Percentiles rank a stretch among this genome's conserved stretches.
These are phyloP conservation scores for Leccinum fibrillosum DNA, from an alignment of 768 basidiomycete genomes.

Conservation along the genomic window DNA sequence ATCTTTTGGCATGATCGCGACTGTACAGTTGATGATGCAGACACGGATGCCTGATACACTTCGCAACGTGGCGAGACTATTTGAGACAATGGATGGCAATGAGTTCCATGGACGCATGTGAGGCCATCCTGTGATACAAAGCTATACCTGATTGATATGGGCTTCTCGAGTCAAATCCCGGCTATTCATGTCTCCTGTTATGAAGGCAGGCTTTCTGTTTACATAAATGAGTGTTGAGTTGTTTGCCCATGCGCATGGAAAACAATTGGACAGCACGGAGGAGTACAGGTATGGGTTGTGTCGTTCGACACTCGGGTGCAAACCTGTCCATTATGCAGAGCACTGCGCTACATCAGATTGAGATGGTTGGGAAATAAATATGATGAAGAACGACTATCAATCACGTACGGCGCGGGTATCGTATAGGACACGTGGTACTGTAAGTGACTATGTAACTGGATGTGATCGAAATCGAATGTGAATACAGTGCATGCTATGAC, in stretches of 20 bases:
- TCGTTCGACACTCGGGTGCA: no score
- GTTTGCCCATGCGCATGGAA: neutral
- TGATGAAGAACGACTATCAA: neutral
- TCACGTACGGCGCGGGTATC: no score
- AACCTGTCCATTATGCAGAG: neutral
- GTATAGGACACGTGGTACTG: neutral
- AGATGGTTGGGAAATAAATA: neutral
- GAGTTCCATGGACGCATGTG: neutral
- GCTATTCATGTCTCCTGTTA: neutral
- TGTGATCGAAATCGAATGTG: neutral
- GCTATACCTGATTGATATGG: neutral
- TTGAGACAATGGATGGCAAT: neutral
- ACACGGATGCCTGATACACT: neutral
- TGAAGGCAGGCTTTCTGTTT: no score
- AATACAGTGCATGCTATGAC: no score
- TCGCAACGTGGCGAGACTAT: neutral
- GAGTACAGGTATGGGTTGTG: neutral
- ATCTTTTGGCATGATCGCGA: neutral
- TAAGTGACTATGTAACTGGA: neutral
- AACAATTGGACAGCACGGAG: neutral
- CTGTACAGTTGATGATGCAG: neutral
- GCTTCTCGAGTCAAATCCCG: no score
- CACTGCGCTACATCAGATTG: neutral
- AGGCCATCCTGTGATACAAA: constrained; percentile 1
- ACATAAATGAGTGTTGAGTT: no score